Percentiles rank a stretch among this genome's conserved stretches.
These are phyloP conservation scores for Casuarina cunninghamiana DNA, from an alignment of 306 rosid genomes.

Conservation along the genomic window DNA sequence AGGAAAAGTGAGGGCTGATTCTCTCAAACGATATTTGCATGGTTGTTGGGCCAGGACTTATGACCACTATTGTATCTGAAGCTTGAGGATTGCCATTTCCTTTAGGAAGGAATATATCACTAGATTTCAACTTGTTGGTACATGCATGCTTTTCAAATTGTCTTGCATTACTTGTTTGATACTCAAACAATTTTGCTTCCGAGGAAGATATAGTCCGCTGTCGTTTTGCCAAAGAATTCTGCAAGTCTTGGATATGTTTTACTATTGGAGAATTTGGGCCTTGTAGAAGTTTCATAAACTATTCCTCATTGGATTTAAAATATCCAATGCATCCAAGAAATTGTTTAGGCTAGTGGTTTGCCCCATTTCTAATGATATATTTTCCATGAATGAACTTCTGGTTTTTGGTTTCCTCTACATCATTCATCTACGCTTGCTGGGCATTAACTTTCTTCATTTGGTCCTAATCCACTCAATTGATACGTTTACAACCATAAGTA, in stretches of 20 bases:
- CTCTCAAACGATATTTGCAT: slow-evolving; percentile 26
- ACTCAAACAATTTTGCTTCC: slow-evolving; percentile 26
- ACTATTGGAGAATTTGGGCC: slow-evolving; percentile 71
- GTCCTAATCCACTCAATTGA: slow-evolving; percentile 37
- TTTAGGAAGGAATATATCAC: slow-evolving; percentile 25
- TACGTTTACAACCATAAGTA: slow-evolving; percentile 44
- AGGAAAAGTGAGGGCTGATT: slow-evolving; percentile 24
- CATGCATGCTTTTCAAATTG: slow-evolving; percentile 31
- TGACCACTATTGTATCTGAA: slow-evolving; percentile 47
- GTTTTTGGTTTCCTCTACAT: slow-evolving; percentile 44
- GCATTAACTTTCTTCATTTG: slow-evolving; percentile 26
- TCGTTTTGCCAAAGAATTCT: slow-evolving; percentile 43
- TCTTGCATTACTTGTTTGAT: slow-evolving; percentile 29
- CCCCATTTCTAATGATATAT: slow-evolving; percentile 40
- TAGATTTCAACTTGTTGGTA: slow-evolving; percentile 17
- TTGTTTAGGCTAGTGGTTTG: slow-evolving; percentile 39
- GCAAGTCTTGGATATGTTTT: slow-evolving; percentile 52
- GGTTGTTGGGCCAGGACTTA: slow-evolving; percentile 42
- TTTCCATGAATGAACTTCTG: slow-evolving; percentile 44
- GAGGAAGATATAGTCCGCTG: slow-evolving; percentile 25
- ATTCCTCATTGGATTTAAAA: slow-evolving; percentile 72
- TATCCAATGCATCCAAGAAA: slow-evolving; percentile 61
- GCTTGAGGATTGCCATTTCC: slow-evolving; percentile 27
- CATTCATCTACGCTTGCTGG: slow-evolving; percentile 33
- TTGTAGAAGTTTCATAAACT: slow-evolving; percentile 61